Evolutionary conservation across 305 asterid genomes (phyloP).

Genomic region (Fraxinus angustifolia): DNA sequence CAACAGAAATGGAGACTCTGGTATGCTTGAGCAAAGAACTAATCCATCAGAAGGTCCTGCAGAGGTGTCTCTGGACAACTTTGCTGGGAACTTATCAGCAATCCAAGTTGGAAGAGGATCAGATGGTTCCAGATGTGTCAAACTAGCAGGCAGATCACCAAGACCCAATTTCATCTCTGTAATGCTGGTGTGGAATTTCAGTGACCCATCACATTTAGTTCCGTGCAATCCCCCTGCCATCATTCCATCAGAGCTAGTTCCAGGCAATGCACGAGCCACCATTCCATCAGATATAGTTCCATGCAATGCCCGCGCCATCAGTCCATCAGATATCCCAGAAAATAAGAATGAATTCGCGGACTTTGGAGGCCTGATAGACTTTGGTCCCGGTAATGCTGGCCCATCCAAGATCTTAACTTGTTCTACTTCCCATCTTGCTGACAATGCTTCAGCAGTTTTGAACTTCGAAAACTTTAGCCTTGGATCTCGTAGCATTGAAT

Average conservation of each 20-base stretch:
- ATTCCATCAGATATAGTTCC: conserved; percentile 57
- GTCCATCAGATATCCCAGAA: conserved; percentile 45
- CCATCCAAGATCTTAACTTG: conserved; percentile 69
- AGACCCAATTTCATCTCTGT: conserved; percentile 89
- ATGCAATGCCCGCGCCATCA: conserved; percentile 54
- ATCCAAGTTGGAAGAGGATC: conserved; percentile 47
- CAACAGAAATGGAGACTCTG: conserved; percentile 50
- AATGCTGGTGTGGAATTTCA: conserved; percentile 55
- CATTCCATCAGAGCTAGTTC: conserved; percentile 57
- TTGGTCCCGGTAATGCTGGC: conserved; percentile 33
- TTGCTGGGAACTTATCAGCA: conserved; percentile 42
- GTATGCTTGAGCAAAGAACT: conserved; percentile 42
- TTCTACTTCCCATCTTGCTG: conserved; percentile 86
- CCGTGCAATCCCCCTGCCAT: conserved; percentile 66
- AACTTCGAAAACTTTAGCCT: conserved; percentile 72
- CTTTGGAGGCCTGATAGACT: conserved; percentile 42
- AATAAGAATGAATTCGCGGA: conserved; percentile 29
- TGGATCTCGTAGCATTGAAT: conserved; percentile 73
- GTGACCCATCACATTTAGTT: conserved; percentile 43
- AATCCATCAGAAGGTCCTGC: conserved; percentile 42
- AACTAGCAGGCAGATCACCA: conserved; percentile 47
- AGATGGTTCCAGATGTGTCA: conserved; percentile 43
- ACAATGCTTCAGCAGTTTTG: conserved; percentile 63
- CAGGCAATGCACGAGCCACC: conserved; percentile 57
- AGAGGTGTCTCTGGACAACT: conserved; percentile 47